phyloP scores from a whole-genome alignment of 1,139 yeast genomes.

The Arxiozyma bovina region DNA sequence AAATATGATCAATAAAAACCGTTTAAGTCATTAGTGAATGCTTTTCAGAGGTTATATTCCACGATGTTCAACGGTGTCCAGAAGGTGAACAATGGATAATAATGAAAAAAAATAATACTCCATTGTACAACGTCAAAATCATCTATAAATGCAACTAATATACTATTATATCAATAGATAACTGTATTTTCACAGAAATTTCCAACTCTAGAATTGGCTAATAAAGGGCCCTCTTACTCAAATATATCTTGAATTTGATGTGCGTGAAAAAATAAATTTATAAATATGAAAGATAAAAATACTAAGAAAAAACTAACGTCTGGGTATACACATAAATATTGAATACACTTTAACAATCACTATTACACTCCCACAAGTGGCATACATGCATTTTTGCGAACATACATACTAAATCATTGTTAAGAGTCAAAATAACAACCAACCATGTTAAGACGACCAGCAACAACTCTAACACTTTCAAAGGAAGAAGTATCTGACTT shows the following conservation, averaged over 20 bases:
- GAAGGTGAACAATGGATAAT: too few species aligned
- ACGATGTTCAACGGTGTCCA: neutral
- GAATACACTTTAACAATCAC: neutral
- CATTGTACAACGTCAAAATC: neutral
- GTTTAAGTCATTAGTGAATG: neutral
- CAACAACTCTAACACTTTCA: neutral
- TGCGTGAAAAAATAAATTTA: neutral
- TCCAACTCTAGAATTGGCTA: neutral
- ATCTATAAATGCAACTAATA: neutral
- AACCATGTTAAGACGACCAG: neutral
- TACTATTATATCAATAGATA: too few species aligned
- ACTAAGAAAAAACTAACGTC: neutral
- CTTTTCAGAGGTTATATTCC: too few species aligned
- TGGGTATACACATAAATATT: too few species aligned
- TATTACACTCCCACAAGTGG: neutral
- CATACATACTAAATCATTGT: too few species aligned
- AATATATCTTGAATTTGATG: neutral
- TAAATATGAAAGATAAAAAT: too few species aligned
- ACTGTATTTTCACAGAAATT: neutral
- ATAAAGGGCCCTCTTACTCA: neutral
- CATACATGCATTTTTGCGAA: neutral
- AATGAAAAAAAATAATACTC: too few species aligned
- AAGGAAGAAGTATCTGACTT: conserved; percentile 1
- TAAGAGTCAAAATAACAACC: neutral
- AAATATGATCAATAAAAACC: too few species aligned